Evolutionary conservation across 371 early-diverging fungal genomes (phyloP).

Genomic region (Mucor circinelloides): DNA sequence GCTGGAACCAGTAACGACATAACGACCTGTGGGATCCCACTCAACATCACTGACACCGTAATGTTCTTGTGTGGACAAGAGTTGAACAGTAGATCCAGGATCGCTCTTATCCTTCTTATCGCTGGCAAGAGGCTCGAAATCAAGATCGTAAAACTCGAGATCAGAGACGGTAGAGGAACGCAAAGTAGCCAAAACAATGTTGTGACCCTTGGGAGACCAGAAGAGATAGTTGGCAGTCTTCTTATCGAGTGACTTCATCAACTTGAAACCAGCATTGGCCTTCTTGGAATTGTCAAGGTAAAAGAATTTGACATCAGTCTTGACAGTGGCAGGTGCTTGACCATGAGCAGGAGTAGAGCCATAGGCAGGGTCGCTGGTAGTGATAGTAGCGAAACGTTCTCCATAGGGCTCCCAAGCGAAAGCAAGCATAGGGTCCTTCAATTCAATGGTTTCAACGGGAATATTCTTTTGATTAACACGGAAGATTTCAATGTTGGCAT

Average conservation of each 20-base stretch:
- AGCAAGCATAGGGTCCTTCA: constrained; percentile 80
- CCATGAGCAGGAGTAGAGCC: constrained; percentile 48
- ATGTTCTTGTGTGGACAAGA: constrained; percentile 83
- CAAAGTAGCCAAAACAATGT: constrained; percentile 87
- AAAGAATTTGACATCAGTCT: constrained; percentile 85
- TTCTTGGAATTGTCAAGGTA: constrained; percentile 62
- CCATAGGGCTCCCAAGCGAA: constrained; percentile 96
- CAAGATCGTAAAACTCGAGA: constrained; percentile 93
- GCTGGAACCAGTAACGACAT: constrained; percentile 84
- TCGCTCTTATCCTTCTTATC: constrained; percentile 59
- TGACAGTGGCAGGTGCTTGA: constrained; percentile 58
- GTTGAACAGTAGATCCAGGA: constrained; percentile 53
- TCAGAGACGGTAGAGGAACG: constrained; percentile 79
- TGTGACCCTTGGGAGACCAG: constrained; percentile 98
- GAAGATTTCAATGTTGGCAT: constrained; percentile 94
- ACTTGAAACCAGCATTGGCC: constrained; percentile 66
- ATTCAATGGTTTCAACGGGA: constrained; percentile 94
- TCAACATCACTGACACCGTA: constrained; percentile 94
- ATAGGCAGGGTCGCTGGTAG: constrained; percentile 72
- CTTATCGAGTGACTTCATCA: constrained; percentile 67
- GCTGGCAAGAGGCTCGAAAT: constrained; percentile 66
- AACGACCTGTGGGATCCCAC: constrained; percentile 98
- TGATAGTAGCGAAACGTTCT: constrained; percentile 82
- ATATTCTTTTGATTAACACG: constrained; percentile 88
- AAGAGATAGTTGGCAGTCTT: constrained; percentile 82